phyloP scores from a whole-genome alignment of 768 basidiomycete species.

The Pisolithus sp. region DNA sequence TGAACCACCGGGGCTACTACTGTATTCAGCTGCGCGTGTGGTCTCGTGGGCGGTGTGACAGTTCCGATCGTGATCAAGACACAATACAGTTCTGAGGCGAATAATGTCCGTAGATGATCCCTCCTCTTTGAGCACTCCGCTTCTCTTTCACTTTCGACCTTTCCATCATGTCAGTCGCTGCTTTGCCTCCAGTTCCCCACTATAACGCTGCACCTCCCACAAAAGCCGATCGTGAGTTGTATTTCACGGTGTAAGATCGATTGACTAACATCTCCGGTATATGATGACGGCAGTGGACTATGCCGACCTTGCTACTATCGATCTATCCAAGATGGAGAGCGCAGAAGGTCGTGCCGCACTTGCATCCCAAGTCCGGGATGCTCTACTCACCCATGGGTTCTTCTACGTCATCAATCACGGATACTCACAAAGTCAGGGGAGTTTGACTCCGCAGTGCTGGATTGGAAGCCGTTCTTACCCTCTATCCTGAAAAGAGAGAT shows the following conservation, averaged over 20 bases:
- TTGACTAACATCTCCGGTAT: not conserved
- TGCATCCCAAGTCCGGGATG: constrained; percentile 36
- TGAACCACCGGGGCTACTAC: too few species aligned
- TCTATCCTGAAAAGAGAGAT: constrained; percentile 28
- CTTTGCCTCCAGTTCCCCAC: constrained; percentile 30
- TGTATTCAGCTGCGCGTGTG: too few species aligned
- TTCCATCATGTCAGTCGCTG: constrained; percentile 25
- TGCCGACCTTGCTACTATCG: constrained; percentile 49
- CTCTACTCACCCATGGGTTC: constrained; percentile 40
- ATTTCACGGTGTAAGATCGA: not conserved
- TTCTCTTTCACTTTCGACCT: too few species aligned
- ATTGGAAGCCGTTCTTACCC: constrained; percentile 6
- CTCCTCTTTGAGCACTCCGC: too few species aligned
- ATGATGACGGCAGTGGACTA: constrained; percentile 37
- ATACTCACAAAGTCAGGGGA: constrained; percentile 32
- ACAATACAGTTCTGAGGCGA: too few species aligned
- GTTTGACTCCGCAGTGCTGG: not conserved
- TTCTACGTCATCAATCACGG: constrained; percentile 36
- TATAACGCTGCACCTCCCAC: constrained; percentile 33
- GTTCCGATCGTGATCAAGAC: too few species aligned
- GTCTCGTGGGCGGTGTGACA: too few species aligned
- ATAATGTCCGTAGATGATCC: too few species aligned
- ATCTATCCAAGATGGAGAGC: constrained; percentile 37
- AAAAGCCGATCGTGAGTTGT: constrained; percentile 27
- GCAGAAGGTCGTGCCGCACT: constrained; percentile 33